Evolutionary conservation across 352 stramenopile species (phyloP), one percentile per base, ranked within the genome.

Genomic region (Globisporangium cystogenes): DNA sequence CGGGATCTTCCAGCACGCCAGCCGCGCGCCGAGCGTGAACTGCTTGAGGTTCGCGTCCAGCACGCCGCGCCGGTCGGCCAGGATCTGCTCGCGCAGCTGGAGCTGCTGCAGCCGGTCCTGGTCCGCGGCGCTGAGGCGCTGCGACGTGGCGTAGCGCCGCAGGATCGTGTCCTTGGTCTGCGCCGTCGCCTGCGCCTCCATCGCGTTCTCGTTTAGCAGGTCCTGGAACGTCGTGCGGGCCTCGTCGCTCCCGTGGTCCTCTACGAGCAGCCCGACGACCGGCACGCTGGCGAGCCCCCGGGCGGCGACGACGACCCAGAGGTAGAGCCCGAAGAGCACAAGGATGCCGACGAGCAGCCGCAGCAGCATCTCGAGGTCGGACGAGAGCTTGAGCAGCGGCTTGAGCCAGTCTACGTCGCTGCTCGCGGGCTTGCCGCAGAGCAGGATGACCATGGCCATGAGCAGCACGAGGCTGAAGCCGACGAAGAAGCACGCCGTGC

Each of bases 341-440:
- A 94, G 55, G 15, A 90, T 76, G 12, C 80, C 82, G 14, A 89
- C 72, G n/a, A 89, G 29, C 14, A 94, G 64, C 27, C 81, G 71
- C 50, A 93, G 60, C 21, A 90, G 76, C 24, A 74, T 84, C 39
- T 83, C 79, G 11, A 90, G 53, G 64, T 94, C 84, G 0, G 76
- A 83, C 7, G 79, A 85, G 53, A 90, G 70, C 36, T 84, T 73
- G 36, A 94, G 69, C 42, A 94, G 52, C n/a, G 84, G 81, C 51
- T 82, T 82, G 53, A 94, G 64, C 84, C 84, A 94, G 52, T 90
- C 82, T 33, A 92, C 74, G 53, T 91, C 80, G 16, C 74, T 76
- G 57, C 67, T 87, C 20, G 72, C 71, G 15, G 84, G 84, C 54
- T 91, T 92, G 18, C 82, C 82, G 50, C 82, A 90, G 4, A 91